Conservation (phyloP, 73 alveolate species). For the Breviolum minutum region DNA sequence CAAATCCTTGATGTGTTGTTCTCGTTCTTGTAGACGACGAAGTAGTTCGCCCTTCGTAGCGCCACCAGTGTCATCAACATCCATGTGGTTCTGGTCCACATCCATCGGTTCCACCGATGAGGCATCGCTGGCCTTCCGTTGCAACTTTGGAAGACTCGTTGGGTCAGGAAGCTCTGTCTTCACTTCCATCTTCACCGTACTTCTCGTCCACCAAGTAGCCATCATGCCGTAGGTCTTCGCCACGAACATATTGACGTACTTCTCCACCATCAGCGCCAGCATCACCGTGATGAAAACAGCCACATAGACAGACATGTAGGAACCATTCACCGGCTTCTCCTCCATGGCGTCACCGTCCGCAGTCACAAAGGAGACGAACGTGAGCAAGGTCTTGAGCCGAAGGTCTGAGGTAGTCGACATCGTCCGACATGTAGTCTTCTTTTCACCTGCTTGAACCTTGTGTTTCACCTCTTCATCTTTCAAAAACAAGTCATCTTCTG, state of each 20-base stretch:
- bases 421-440: neutral
- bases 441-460: neutral
- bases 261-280: neutral
- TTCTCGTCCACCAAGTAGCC: too few relatives aligned
- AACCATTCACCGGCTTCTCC: neutral
- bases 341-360: neutral
- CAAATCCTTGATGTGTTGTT: too few relatives aligned
- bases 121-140: too few relatives aligned
- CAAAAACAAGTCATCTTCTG: neutral
- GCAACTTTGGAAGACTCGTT: too few relatives aligned
- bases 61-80: too few relatives aligned
- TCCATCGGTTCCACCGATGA: too few relatives aligned
- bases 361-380: neutral
- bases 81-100: too few relatives aligned
- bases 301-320: neutral
- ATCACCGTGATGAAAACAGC: neutral
- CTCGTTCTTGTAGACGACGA: too few relatives aligned
- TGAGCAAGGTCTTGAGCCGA: neutral
- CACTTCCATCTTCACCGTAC: too few relatives aligned
- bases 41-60: too few relatives aligned
- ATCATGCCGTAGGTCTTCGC: neutral
- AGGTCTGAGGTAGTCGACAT: neutral
- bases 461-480: neutral
- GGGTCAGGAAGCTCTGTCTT: too few relatives aligned
- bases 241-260: neutral